Base-by-base conservation (phyloP, 2,329 filamentous ascomycete genomes). In the Plectosphaerella plurivora region DNA sequence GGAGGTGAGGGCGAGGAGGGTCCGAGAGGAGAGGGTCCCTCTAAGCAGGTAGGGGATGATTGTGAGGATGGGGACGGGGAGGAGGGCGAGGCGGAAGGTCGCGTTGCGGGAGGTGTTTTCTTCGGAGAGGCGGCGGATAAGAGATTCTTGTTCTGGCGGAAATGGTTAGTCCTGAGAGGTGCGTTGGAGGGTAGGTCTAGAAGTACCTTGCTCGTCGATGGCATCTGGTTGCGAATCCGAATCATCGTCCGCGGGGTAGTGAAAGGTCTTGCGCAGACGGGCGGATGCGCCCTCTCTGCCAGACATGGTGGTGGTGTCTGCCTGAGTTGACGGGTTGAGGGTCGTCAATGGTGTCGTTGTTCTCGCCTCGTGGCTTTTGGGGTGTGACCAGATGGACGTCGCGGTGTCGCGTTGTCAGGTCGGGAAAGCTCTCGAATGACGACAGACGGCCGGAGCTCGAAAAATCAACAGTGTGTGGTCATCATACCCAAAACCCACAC, bases 241-340 rank as follows among this genome's bases (percentile, higher is more conserved):
- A 50, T 76, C 74, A 56, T 77, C 76, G 61, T 87, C 83, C 52
- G 74, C 70, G 5, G 87, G 87, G 70, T 93, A 94, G 55, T 80
- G 82, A 70, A 95, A 94, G 9, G 88, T 87, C 61, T 81, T 87
- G 62, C 91, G 86, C 45, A 94, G 74, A 57, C 88, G 84, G 50
- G 88, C 74, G 41, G 69, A 68, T 1, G 73, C 61, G 44, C 53
- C 55, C 57, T 59, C 60, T 22, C 61, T 52, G 57, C 63, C 58
- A 36, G 50, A 50, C 57, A 58, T 58, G 28, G 35, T 15, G 44
- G 12, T 15, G 16, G 6, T 16, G 35, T 16, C 10, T 20, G 15
- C 9, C 5, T 5, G 37, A 15, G 37, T 7, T 12, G 37, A 41
- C 15, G 10, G 7, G 4, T n/a, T 15, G 37, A 14, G 15, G 14